Evolutionary conservation across 129 eudicot genomes (phyloP), one percentile per base, ranked within the genome.

Genomic region (Erigeron canadensis): DNA sequence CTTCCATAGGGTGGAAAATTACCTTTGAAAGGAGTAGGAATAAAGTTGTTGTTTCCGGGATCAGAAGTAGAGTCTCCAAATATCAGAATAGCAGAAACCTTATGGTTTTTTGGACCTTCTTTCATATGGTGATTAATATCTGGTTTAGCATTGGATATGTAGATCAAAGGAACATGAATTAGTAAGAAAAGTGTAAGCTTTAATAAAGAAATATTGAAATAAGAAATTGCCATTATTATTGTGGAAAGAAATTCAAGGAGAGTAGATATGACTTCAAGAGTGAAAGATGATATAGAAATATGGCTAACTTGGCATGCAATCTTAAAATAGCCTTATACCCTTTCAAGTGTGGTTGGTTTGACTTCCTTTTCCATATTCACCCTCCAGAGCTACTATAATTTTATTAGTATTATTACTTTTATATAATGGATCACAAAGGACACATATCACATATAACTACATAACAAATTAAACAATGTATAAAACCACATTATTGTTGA

Each of bases 61-160:
- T 89, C 96, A 10, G 75, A 77, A 17, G 96, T 89, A 5, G 96
- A 89, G 78, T 89, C 96, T n/a, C 96, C 96, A 58, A 89, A 87
- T 48, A 89, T 75, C 40, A 89, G 75, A 61, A 84, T 34, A 19
- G 96, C 88, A 1, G 96, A 68, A 63, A 84, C 76, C 0, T 86
- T 69, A 2, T 53, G 72, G 66, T 46, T 72, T 45, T 60, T 40
- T 41, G 34, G 43, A 37, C 18, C 17, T 37, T 46, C 53, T 63
- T 60, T 72, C 13, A 23, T 47, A 48, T 58, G 58, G 13, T 60
- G 65, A 60, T 34, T 41, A 60, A 7, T 53, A 53, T 74, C 73
- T 19, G 67, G 67, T 15, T 45, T 28, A 47, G 82, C 76, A 77
- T 77, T 42, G 61, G 75, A 48, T 53, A 75, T 19, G 40, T 71